These are phyloP conservation scores for Annulohypoxylon maeteangense DNA, from an alignment of 495 filamentous ascomycete species.

Conservation along the genomic window DNA sequence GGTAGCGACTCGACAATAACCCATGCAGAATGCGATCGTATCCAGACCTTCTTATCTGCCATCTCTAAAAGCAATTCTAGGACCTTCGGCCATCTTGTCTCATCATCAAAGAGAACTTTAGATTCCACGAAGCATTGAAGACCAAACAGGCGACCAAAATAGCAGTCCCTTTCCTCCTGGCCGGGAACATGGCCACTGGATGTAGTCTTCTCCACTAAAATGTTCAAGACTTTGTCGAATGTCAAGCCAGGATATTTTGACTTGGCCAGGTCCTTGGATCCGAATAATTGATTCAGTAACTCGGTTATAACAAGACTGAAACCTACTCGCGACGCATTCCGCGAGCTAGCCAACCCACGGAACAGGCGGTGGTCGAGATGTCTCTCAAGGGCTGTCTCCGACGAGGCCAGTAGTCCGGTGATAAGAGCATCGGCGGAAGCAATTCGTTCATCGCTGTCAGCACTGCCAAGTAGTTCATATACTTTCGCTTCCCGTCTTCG, in stretches of 20 bases:
- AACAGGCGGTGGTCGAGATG: constrained; percentile 75
- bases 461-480: constrained; percentile 63
- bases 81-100: constrained; percentile 70
- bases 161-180: constrained; percentile 85
- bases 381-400: constrained; percentile 59
- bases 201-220: constrained; percentile 76
- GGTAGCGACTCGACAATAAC: constrained; percentile 66
- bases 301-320: constrained; percentile 92
- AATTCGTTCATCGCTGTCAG: constrained; percentile 61
- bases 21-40: constrained; percentile 86
- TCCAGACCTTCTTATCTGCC: constrained; percentile 78
- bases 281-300: constrained; percentile 72
- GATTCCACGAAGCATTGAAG: constrained; percentile 85
- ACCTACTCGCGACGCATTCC: constrained; percentile 89
- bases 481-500: constrained; percentile 60
- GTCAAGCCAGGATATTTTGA: constrained; percentile 61
- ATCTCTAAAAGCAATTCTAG: constrained; percentile 68
- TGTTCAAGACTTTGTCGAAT: constrained; percentile 66
- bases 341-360: constrained; percentile 86
- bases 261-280: constrained; percentile 51
- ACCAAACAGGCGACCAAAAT: constrained; percentile 87
- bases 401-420: constrained; percentile 54
- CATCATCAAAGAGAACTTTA: constrained; percentile 70
- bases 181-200: constrained; percentile 71
- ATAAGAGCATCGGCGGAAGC: constrained; percentile 62